phyloP scores from a whole-genome alignment of 805 yeast genomes.

The Yarrowia sp. region DNA sequence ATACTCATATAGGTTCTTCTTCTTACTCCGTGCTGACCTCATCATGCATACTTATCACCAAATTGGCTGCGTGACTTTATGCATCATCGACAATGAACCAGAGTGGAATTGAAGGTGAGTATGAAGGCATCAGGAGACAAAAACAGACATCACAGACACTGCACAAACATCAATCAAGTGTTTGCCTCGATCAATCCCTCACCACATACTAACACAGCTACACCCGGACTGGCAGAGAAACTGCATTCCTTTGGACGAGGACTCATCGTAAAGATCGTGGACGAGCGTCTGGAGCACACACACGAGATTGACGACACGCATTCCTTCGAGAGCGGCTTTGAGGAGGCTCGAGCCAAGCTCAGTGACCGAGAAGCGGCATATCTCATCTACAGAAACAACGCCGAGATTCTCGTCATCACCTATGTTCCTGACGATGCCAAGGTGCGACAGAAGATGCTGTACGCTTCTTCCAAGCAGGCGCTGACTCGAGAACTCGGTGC shows the following conservation, averaged over 20 bases:
- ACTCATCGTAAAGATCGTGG: slow-evolving; percentile 42
- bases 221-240: slow-evolving; percentile 12
- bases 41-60: not conserved
- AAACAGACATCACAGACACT: not conserved
- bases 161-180: not conserved
- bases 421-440: slow-evolving; percentile 85
- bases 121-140: too few species aligned
- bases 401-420: slow-evolving; percentile 52
- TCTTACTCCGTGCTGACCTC: too few species aligned
- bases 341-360: slow-evolving; percentile 38
- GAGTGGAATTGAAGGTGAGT: slow-evolving; percentile 27
- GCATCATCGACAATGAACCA: slow-evolving; percentile 26
- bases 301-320: slow-evolving; percentile 36
- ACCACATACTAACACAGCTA: slow-evolving; percentile 5
- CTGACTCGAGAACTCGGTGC: slow-evolving; percentile 72
- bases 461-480: slow-evolving; percentile 85
- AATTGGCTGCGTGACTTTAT: slow-evolving; percentile 14
- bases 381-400: slow-evolving; percentile 44
- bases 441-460: slow-evolving; percentile 84
- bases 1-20: too few species aligned
- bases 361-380: slow-evolving; percentile 49
- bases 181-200: too few species aligned
- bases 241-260: slow-evolving; percentile 38
- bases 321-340: slow-evolving; percentile 42
- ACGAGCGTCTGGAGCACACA: slow-evolving; percentile 34